phyloP scores from a whole-genome alignment of 805 yeast genomes.

The Candida insectalens region DNA sequence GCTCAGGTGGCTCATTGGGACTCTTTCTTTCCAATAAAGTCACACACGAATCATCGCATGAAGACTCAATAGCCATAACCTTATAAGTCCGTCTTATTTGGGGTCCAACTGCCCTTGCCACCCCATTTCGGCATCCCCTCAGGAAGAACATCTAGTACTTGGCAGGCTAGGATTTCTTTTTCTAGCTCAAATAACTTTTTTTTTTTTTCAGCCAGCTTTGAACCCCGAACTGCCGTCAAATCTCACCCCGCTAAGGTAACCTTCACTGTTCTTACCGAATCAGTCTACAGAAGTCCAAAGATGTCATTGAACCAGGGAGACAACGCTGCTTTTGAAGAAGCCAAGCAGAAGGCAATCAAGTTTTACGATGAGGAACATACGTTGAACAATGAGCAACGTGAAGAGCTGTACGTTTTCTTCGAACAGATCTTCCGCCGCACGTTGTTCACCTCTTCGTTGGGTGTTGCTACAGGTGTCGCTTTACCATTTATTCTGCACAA shows the following conservation, averaged over 20 bases:
- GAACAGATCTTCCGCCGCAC: conserved; percentile 26
- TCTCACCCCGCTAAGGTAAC: too few relatives aligned
- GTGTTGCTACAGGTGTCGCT: conserved; percentile 31
- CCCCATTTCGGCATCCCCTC: too few relatives aligned
- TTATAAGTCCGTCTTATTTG: conserved; percentile 31
- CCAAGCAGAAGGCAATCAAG: conserved; percentile 31
- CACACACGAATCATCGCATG: conserved; percentile 94
- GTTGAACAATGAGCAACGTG: conserved; percentile 32
- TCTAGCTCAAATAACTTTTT: too few relatives aligned
- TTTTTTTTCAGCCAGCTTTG: too few relatives aligned
- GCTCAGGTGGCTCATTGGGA: conserved; percentile 29
- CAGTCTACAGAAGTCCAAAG: too few relatives aligned
- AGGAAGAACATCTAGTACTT: too few relatives aligned
- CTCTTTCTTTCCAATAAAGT: conserved; percentile 52
- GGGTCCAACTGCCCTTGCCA: too few relatives aligned
- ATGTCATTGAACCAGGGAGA: too few relatives aligned
- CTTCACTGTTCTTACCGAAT: too few relatives aligned
- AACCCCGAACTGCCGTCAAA: too few relatives aligned
- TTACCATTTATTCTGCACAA: conserved; percentile 31
- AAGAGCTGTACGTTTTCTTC: conserved; percentile 29
- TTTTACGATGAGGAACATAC: conserved; percentile 41
- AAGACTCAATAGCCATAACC: conserved; percentile 82
- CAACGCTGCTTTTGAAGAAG: conserved; percentile 20
- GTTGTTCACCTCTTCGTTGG: conserved; percentile 28
- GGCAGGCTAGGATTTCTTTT: too few relatives aligned